Evolutionary conservation across 352 stramenopile genomes (phyloP), one percentile per base, ranked within the genome.

Genomic region (Globisporangium parvum): DNA sequence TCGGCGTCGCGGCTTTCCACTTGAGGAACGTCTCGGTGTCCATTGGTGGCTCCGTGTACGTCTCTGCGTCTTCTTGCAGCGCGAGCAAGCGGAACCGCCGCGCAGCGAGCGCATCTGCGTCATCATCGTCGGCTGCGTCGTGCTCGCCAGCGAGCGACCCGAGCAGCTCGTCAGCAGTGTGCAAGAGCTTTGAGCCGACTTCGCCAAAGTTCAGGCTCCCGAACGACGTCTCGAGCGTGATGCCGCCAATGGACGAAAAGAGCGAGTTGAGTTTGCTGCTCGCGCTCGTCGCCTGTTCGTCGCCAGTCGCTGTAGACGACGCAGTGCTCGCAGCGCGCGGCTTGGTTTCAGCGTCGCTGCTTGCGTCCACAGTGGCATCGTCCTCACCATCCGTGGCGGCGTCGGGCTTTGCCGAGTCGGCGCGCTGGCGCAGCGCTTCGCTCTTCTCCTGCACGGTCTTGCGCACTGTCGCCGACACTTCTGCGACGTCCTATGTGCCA

Each of bases 121-220:
- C 24, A 5, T 57, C 47, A 18, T 53, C 55, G 12, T 61, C 55
- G 17, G 66, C 65, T 41, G 41, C 48, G 17, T 76, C 70, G 33
- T 62, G 70, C 11, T 77, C 60, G 12, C 74, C 69, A 1, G 72
- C 57, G 28, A 85, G 54, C 10, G 76, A 69, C 28, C 74, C 79
- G 4, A 89, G 63, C 51, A 86, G 73, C 41, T 82, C 70, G 46
- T 89, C 79, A 14, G 79, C 79, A 41, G 74, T 80, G 63, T 85
- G 78, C n/a, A 89, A 59, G 14, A 89, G 66, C 61, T 85, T 87
- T 20, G 76, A 81, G 37, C 79, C 76, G 58, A 89, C 67, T 49
- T 87, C 76, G 11, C 85, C 64, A 28, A 75, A 85, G 24, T 52
- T 59, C 24, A 87, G 33, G 17, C 65, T 66, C 21, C 45, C 53